Evolutionary conservation across 192 early-diverging fungal genomes (phyloP).

Genomic region (Mortierella alpina): DNA sequence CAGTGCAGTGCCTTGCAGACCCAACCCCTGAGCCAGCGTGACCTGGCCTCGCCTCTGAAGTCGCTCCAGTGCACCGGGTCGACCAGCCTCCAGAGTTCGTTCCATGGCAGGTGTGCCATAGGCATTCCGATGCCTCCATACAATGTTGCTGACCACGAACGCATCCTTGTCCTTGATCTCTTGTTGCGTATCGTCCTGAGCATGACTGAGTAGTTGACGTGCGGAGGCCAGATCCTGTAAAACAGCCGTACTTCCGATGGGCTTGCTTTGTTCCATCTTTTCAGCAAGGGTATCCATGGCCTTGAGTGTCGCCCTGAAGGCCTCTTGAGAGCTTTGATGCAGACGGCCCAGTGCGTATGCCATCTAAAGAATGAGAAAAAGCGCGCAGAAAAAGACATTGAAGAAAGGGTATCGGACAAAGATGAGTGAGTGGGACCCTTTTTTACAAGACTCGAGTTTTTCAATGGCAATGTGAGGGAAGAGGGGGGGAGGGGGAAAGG

Average conservation of each 20-base stretch:
- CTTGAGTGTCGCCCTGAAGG: constrained; percentile 33
- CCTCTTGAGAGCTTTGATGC: constrained; percentile 47
- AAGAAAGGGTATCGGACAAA: not conserved
- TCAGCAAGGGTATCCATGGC: constrained; percentile 24
- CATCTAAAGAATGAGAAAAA: constrained; percentile 17
- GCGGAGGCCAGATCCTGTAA: constrained; percentile 30
- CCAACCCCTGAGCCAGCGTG: constrained; percentile 35
- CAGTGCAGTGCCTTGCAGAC: constrained; percentile 33
- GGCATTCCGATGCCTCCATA: constrained; percentile 42
- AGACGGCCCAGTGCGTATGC: constrained; percentile 43
- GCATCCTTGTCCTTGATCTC: constrained; percentile 43
- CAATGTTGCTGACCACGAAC: constrained; percentile 42
- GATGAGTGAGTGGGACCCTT: not conserved
- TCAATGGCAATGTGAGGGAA: not conserved
- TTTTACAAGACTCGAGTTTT: constrained; percentile 12
- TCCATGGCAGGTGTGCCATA: constrained; percentile 35
- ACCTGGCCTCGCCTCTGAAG: constrained; percentile 46
- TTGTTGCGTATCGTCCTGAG: constrained; percentile 26
- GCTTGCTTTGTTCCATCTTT: constrained; percentile 20
- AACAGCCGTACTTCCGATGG: constrained; percentile 35
- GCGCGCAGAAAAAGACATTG: not conserved
- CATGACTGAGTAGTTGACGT: constrained; percentile 14
- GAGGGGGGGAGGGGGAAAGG: not conserved
- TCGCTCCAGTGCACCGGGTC: constrained; percentile 32
- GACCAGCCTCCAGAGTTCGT: constrained; percentile 7